Conservation (phyloP, 1,284 basidiomycete species). For the Cutaneotrichosporon cyanovorans region DNA sequence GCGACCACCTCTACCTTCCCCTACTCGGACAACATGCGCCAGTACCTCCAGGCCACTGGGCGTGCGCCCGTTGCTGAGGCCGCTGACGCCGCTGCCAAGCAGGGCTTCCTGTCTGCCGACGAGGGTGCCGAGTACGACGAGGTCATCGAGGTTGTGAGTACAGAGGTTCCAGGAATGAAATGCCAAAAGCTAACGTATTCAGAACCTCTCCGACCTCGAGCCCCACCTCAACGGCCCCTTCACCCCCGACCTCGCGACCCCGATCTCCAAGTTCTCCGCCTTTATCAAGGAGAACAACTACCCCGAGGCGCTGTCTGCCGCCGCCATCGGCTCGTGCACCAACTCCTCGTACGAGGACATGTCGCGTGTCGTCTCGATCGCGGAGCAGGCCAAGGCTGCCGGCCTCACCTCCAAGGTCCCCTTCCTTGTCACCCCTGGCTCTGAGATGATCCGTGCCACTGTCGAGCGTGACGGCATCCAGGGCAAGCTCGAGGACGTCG, state of each 20-base stretch:
- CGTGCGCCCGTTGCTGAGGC: conserved; percentile 79
- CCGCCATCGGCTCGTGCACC: conserved; percentile 93
- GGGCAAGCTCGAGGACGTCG: conserved; percentile 14
- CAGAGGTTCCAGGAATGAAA: no score
- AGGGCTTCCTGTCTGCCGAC: conserved; percentile 76
- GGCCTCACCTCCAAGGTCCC: conserved; percentile 80
- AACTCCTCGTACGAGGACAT: conserved; percentile 96
- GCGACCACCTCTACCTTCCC: conserved; percentile 98
- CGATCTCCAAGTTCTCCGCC: conserved; percentile 79
- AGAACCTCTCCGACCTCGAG: conserved; percentile 87
- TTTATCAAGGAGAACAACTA: conserved; percentile 79
- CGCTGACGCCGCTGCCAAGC: conserved; percentile 72
- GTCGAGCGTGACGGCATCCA: conserved; percentile 78
- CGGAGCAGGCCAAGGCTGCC: conserved; percentile 76
- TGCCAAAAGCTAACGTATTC: neutral
- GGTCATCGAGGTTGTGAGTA: conserved; percentile 78
- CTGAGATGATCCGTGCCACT: conserved; percentile 94
- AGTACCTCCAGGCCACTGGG: conserved; percentile 84
- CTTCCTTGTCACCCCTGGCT: conserved; percentile 95
- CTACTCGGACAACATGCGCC: conserved; percentile 81
- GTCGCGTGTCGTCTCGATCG: conserved; percentile 86
- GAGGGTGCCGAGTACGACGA: conserved; percentile 92
- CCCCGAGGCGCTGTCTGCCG: conserved; percentile 85
- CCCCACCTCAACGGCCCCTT: conserved; percentile 96
- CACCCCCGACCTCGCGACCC: conserved; percentile 93